phyloP scores from a whole-genome alignment of 805 yeast genomes.

The Ogataea polymorpha region DNA sequence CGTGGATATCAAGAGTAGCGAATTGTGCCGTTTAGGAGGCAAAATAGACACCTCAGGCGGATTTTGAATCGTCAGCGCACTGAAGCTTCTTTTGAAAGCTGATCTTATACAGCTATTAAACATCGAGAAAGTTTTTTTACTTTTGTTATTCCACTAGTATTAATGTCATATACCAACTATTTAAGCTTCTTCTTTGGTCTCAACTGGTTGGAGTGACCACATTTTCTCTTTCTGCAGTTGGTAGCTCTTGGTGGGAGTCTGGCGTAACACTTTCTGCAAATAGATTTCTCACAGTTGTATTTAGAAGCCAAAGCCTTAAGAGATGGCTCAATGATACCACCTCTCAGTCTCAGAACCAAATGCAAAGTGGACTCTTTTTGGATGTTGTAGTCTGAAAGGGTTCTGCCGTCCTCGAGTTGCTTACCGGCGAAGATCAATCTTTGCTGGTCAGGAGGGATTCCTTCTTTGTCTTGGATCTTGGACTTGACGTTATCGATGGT shows the following conservation, averaged over 20 bases:
- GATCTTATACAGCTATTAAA: background rate
- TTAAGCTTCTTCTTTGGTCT: constrained; percentile 99
- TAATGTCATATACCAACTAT: constrained; percentile 49
- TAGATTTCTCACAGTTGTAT: constrained; percentile 99
- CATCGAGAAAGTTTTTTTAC: background rate
- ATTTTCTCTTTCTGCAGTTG: constrained; percentile 99
- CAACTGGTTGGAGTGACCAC: constrained; percentile 99
- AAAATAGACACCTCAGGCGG: constrained; percentile 13
- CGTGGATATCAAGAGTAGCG: constrained; percentile 29
- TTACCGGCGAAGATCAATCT: constrained; percentile 94
- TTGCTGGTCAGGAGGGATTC: constrained; percentile 96
- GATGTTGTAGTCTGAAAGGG: constrained; percentile 90
- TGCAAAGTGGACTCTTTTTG: constrained; percentile 81
- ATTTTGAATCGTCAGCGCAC: constrained; percentile 21
- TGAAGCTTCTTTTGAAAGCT: constrained; percentile 6
- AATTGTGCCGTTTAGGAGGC: constrained; percentile 10
- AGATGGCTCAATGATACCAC: constrained; percentile 97
- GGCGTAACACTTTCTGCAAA: constrained; percentile 99
- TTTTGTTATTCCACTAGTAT: constrained; percentile 11
- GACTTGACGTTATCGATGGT: constrained; percentile 94
- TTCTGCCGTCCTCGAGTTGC: constrained; percentile 95
- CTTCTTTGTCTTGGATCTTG: constrained; percentile 95
- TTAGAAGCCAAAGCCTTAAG: constrained; percentile 98
- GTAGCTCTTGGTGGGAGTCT: constrained; percentile 99
- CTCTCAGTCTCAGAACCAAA: constrained; percentile 66